Conservation (phyloP, 768 basidiomycete species). For the Termitomyces sp. region DNA sequence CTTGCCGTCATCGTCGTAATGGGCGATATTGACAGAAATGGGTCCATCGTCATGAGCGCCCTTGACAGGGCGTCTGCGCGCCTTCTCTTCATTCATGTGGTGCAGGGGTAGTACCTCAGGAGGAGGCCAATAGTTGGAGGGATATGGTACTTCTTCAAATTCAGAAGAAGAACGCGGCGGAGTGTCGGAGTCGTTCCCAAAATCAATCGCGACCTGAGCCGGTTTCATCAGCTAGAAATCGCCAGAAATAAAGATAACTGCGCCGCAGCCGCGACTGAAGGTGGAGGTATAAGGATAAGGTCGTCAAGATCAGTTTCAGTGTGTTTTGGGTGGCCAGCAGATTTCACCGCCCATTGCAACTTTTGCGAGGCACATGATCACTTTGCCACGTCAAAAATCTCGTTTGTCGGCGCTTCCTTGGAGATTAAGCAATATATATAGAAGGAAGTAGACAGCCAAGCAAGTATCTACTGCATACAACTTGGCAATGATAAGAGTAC, state of each 20-base stretch:
- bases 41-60: slow-evolving; percentile 16
- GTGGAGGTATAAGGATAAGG: neutral
- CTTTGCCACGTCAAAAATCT: slow-evolving; percentile 27
- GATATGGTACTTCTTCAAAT: slow-evolving; percentile 68
- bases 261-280: slow-evolving; percentile 6
- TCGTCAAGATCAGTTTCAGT: neutral
- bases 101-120: slow-evolving; percentile 43
- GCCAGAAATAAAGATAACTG: neutral
- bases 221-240: slow-evolving; percentile 49
- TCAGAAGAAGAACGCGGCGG: slow-evolving; percentile 54
- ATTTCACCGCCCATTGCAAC: neutral
- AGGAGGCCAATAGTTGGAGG: slow-evolving; percentile 33
- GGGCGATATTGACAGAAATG: slow-evolving; percentile 18
- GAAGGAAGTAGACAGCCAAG: slow-evolving; percentile 3
- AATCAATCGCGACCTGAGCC: slow-evolving; percentile 63
- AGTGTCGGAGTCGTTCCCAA: slow-evolving; percentile 51
- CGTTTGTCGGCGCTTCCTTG: slow-evolving; percentile 3
- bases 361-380: slow-evolving; percentile 21
- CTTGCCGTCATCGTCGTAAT: slow-evolving; percentile 45
- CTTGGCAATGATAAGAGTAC: slow-evolving; percentile 7
- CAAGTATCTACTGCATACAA: slow-evolving; percentile 7
- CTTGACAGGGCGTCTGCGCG: slow-evolving; percentile 40
- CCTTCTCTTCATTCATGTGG: slow-evolving; percentile 64
- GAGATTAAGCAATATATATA: slow-evolving; percentile 16
- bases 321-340: neutral